These are phyloP conservation scores for Sporothrix euskadiensis DNA, from an alignment of 2,329 filamentous ascomycete species.

Conservation along the genomic window DNA sequence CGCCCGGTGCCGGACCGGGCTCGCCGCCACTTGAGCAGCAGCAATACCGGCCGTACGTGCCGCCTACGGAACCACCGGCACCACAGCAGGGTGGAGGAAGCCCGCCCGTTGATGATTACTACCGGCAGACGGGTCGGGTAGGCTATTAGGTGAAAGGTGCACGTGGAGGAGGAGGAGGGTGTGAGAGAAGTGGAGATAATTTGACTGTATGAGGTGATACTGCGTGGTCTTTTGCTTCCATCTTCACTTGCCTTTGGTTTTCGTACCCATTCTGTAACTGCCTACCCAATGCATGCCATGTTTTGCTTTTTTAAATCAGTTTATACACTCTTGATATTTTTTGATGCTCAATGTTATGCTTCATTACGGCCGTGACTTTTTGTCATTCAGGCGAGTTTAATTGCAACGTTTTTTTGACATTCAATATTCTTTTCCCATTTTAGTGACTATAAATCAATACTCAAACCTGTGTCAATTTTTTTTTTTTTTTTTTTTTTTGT, in stretches of 20 bases:
- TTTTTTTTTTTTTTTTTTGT: neutral
- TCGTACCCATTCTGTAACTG: neutral
- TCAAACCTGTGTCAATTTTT: neutral
- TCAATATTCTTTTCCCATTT: neutral
- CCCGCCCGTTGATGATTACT: constrained; percentile 53
- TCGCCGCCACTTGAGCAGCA: constrained; percentile 32
- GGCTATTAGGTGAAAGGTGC: constrained; percentile 27
- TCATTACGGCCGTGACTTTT: neutral
- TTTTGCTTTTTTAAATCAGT: neutral
- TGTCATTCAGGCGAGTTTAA: too few species aligned
- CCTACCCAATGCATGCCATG: constrained; percentile 9
- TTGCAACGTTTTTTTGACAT: too few species aligned
- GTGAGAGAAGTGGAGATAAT: neutral
- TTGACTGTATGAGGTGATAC: neutral
- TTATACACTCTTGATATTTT: neutral
- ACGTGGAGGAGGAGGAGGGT: neutral
- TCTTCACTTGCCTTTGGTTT: neutral
- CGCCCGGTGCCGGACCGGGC: neutral
- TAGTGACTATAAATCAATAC: neutral
- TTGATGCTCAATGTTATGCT: neutral
- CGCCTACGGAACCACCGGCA: constrained; percentile 38
- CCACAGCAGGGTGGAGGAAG: constrained; percentile 42
- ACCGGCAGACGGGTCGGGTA: constrained; percentile 45
- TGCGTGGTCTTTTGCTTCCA: neutral
- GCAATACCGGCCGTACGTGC: constrained; percentile 64